A percentile compares a stretch with the other conserved stretches of the same genome.
Conservation (phyloP, 106 monocot species). For the Dendrobium huoshanense region DNA sequence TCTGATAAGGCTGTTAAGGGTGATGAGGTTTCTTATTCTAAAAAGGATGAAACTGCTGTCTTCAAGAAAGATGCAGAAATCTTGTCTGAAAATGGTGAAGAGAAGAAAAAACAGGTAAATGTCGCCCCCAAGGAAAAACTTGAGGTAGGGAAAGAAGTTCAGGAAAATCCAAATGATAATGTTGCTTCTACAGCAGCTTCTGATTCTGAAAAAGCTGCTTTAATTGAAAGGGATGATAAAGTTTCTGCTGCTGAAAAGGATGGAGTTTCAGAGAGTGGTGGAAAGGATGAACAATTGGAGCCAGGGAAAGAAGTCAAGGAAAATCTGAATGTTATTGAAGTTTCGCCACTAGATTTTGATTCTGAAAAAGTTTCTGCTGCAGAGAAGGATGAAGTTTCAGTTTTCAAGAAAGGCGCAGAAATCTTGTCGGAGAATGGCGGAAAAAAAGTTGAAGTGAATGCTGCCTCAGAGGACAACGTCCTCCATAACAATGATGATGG, state of each 20-base stretch:
- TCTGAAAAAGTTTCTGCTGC: background rate
- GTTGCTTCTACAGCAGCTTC: background rate
- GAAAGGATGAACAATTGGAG: background rate
- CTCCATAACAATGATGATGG: background rate
- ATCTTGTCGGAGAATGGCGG: background rate
- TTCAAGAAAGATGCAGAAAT: background rate
- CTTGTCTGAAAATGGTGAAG: background rate
- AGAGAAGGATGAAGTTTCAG: background rate
- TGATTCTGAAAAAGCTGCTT: background rate
- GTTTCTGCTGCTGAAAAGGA: background rate
- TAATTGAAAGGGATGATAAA: background rate
- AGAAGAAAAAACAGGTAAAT: background rate
- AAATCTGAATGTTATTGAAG: background rate
- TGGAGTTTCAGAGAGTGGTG: background rate
- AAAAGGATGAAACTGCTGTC: background rate
- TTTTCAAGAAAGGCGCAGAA: background rate
- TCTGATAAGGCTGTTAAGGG: background rate
- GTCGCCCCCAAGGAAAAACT: background rate
- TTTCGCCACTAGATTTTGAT: background rate
- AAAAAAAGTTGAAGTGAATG: background rate
- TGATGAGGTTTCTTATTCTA: background rate
- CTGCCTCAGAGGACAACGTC: background rate
- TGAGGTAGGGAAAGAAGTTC: background rate
- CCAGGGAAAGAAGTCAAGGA: background rate
- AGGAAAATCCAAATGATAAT: background rate